Percentiles rank a stretch among this genome's conserved stretches.
These are phyloP conservation scores for Neocucurbitaria cava DNA, from an alignment of 2,329 filamentous ascomycete genomes.

Conservation along the genomic window DNA sequence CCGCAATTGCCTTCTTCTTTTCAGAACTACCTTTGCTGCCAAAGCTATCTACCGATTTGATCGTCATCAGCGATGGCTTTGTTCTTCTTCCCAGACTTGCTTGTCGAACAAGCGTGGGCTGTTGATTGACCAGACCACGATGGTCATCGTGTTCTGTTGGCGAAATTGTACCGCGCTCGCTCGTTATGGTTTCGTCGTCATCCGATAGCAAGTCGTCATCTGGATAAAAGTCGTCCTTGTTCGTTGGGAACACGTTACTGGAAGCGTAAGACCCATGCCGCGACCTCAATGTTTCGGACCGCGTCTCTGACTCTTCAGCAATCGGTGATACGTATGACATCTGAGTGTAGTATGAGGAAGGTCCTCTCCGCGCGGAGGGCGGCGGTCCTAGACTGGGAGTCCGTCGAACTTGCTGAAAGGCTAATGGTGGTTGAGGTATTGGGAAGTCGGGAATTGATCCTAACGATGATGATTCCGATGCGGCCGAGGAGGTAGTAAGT, in stretches of 20 bases:
- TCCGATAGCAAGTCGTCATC: constrained; percentile 47
- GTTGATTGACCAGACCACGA: constrained; percentile 46
- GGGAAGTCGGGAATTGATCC: constrained; percentile 53
- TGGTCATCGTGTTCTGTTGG: constrained; percentile 44
- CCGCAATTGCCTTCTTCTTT: constrained; percentile 22
- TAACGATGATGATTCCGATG: constrained; percentile 49
- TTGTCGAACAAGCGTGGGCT: constrained; percentile 48
- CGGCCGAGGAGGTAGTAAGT: constrained; percentile 47
- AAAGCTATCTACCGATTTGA: constrained; percentile 52
- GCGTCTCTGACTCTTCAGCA: constrained; percentile 55
- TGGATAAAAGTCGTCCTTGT: constrained; percentile 50
- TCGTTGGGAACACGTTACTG: constrained; percentile 56
- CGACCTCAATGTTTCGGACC: constrained; percentile 52
- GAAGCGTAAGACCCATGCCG: constrained; percentile 55
- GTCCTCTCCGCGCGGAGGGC: constrained; percentile 56
- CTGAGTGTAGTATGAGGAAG: constrained; percentile 58
- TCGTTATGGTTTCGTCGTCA: constrained; percentile 47
- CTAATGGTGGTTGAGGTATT: constrained; percentile 43
- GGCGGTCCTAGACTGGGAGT: constrained; percentile 56
- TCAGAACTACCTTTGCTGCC: constrained; percentile 27
- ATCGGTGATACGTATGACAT: constrained; percentile 58
- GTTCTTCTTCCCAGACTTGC: constrained; percentile 57
- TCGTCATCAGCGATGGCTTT: constrained; percentile 57
- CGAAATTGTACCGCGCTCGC: constrained; percentile 40
- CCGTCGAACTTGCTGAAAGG: constrained; percentile 46